Percentiles rank a stretch among this genome's conserved stretches.
These are phyloP conservation scores for Cicer pinnatifidum DNA, from an alignment of 306 rosid species.

Conservation along the genomic window DNA sequence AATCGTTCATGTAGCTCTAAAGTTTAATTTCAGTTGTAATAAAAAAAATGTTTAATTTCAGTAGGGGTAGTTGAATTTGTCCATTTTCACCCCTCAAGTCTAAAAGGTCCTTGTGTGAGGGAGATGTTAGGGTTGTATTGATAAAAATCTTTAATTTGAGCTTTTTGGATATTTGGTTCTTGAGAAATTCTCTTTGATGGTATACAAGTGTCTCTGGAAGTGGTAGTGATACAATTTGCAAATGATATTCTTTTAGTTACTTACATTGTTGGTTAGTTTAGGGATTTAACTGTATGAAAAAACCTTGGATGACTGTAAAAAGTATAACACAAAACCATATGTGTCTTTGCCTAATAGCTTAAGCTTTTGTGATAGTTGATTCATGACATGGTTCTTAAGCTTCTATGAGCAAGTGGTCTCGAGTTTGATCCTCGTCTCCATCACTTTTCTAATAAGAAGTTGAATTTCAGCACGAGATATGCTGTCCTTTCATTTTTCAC, in stretches of 20 bases:
- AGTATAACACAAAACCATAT: neutral
- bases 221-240: constrained; percentile 11
- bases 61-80: neutral
- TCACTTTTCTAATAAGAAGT: neutral
- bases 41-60: neutral
- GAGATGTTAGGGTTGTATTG: neutral
- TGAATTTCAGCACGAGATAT: neutral
- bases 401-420: neutral
- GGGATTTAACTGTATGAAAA: neutral
- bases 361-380: neutral
- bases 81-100: neutral
- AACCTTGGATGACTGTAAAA: neutral
- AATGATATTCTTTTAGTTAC: constrained; percentile 1
- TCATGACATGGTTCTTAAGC: neutral
- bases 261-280: neutral
- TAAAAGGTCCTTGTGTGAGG: neutral
- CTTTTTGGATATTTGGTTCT: constrained; percentile 12
- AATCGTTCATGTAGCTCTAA: neutral
- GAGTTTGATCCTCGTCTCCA: neutral
- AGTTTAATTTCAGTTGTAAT: no score
- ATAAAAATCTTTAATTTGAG: neutral
- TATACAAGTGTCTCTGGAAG: constrained; percentile 24
- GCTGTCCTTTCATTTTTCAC: neutral
- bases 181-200: constrained; percentile 16
- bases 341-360: neutral